Percentiles rank a stretch among this genome's conserved stretches.
Evolutionary conservation across 768 basidiomycete genomes (phyloP).

Genomic region (Cystobasidium ongulense): DNA sequence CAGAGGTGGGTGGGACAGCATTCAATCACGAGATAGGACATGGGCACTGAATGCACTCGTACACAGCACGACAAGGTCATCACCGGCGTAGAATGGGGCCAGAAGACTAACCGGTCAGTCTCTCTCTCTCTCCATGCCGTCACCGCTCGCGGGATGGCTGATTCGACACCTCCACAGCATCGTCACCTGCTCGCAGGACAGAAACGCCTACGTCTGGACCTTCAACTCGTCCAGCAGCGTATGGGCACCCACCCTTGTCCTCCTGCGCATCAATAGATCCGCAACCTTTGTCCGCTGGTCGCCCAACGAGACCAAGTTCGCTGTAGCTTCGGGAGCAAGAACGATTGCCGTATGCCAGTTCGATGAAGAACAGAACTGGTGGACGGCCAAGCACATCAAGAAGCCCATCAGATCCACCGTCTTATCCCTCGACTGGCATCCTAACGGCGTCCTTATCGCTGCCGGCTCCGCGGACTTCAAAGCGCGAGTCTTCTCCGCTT

Average conservation of each 20-base stretch:
- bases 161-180: slow-evolving; percentile 53
- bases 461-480: slow-evolving; percentile 97
- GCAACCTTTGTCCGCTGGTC: slow-evolving; percentile 95
- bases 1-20: slow-evolving; percentile 81
- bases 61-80: too few relatives aligned
- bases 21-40: too few relatives aligned
- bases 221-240: slow-evolving; percentile 48
- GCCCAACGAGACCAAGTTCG: slow-evolving; percentile 96
- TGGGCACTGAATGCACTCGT: too few relatives aligned
- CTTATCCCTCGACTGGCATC: slow-evolving; percentile 91
- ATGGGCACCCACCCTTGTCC: slow-evolving; percentile 96
- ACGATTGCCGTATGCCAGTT: slow-evolving; percentile 95
- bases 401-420: slow-evolving; percentile 96
- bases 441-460: slow-evolving; percentile 93
- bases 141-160: neutral
- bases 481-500: slow-evolving; percentile 93
- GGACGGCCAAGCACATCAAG: slow-evolving; percentile 94
- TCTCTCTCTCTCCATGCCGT: neutral
- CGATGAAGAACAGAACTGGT: slow-evolving; percentile 97
- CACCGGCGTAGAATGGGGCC: slow-evolving; percentile 98
- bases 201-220: slow-evolving; percentile 98
- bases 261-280: slow-evolving; percentile 88
- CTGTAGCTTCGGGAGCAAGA: slow-evolving; percentile 92
- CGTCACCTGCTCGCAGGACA: slow-evolving; percentile 96
- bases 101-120: slow-evolving; percentile 63